Evolutionary conservation across 75 land plant genomes (phyloP).

Genomic region (Cryptomeria japonica): DNA sequence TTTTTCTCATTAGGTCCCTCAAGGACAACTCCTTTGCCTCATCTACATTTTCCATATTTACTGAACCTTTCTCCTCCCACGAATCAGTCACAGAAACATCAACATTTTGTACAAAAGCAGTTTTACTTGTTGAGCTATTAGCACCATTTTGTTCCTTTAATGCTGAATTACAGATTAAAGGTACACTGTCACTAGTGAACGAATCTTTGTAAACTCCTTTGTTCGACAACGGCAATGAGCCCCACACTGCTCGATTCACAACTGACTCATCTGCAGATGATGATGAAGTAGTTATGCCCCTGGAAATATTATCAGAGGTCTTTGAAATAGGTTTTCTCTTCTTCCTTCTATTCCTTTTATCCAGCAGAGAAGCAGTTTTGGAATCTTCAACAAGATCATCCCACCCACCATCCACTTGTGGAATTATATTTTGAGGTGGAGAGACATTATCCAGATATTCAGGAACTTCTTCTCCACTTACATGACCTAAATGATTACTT

Average conservation of each 20-base stretch:
- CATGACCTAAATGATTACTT: neutral
- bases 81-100: conserved; percentile 11
- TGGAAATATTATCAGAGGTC: conserved; percentile 4
- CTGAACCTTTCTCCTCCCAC: conserved; percentile 7
- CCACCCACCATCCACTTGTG: conserved; percentile 65
- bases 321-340: neutral
- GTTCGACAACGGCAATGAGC: conserved; percentile 45
- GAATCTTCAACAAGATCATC: conserved; percentile 39
- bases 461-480: neutral
- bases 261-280: conserved; percentile 11
- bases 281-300: neutral
- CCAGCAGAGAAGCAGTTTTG: conserved; percentile 20
- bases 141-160: neutral
- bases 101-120: neutral
- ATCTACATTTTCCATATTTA: conserved; percentile 11
- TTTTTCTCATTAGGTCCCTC: conserved; percentile 87
- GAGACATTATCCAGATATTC: conserved; percentile 11
- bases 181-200: neutral
- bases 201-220: conserved; percentile 5
- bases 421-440: conserved; percentile 30
- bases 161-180: neutral
- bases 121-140: neutral
- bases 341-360: conserved; percentile 12
- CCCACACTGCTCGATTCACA: conserved; percentile 27
- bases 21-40: conserved; percentile 40